Percentiles rank a stretch among this genome's conserved stretches.
These are phyloP conservation scores for Daldinia bambusicola DNA, from an alignment of 495 filamentous ascomycete species.

Conservation along the genomic window DNA sequence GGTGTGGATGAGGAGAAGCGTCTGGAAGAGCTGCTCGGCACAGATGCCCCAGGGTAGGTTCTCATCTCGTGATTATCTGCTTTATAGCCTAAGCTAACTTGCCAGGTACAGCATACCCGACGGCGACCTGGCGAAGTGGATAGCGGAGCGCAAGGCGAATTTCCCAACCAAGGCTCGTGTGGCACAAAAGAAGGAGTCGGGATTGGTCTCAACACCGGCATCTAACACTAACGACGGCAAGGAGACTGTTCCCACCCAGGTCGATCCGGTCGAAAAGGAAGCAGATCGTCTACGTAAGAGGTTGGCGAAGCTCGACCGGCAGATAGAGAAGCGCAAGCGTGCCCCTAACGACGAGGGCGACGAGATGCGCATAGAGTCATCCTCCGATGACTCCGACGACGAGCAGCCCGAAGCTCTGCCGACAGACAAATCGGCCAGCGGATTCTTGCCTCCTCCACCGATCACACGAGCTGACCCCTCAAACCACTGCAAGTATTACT, in stretches of 20 bases:
- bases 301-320: constrained; percentile 63
- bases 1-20: constrained; percentile 80
- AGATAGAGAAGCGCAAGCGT: constrained; percentile 65
- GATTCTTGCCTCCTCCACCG: constrained; percentile 52
- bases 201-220: constrained; percentile 16
- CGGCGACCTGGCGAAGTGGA: constrained; percentile 72
- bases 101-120: constrained; percentile 67
- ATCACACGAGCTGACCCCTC: constrained; percentile 61
- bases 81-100: constrained; percentile 26
- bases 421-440: constrained; percentile 41
- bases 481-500: constrained; percentile 69
- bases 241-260: constrained; percentile 32
- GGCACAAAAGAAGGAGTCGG: constrained; percentile 58
- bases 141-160: constrained; percentile 78
- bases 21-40: constrained; percentile 67
- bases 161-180: constrained; percentile 78
- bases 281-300: constrained; percentile 62
- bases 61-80: constrained; percentile 14
- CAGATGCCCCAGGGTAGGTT: constrained; percentile 59
- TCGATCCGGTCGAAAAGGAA: constrained; percentile 58
- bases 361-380: constrained; percentile 58
- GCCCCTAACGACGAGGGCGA: constrained; percentile 67
- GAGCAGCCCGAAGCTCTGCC: constrained; percentile 61
- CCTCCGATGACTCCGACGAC: constrained; percentile 55
- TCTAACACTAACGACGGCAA: constrained; percentile 44